A percentile compares a stretch with the other conserved stretches of the same genome.
Evolutionary conservation across 2,329 filamentous ascomycete genomes (phyloP).

Genomic region (Penicillium sclerotiorum): DNA sequence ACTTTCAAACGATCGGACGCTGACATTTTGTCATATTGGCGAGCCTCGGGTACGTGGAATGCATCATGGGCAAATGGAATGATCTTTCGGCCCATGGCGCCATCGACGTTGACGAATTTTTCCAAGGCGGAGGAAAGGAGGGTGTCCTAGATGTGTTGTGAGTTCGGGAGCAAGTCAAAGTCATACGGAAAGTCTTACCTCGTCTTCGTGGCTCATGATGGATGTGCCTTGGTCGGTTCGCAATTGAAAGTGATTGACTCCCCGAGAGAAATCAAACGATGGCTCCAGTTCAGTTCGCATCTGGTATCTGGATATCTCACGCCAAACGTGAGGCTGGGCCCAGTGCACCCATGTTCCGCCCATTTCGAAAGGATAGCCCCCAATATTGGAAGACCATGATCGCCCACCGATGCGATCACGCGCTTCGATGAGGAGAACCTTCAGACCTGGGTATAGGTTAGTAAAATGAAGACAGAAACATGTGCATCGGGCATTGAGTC

Average conservation of each 20-base stretch:
- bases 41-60: constrained; percentile 35
- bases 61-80: constrained; percentile 48
- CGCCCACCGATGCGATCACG: constrained; percentile 48
- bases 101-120: constrained; percentile 54
- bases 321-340: constrained; percentile 45
- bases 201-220: constrained; percentile 48
- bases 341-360: constrained; percentile 48
- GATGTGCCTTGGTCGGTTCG: constrained; percentile 31
- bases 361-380: constrained; percentile 44
- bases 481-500: not conserved
- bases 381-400: constrained; percentile 42
- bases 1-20: constrained; percentile 47
- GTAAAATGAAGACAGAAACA: not conserved
- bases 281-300: constrained; percentile 46
- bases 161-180: no score
- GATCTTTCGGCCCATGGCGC: constrained; percentile 38
- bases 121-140: constrained; percentile 39
- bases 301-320: constrained; percentile 51
- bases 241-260: constrained; percentile 48
- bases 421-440: constrained; percentile 41
- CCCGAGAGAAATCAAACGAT: constrained; percentile 46
- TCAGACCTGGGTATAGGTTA: not conserved
- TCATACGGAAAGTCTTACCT: no score
- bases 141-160: constrained; percentile 27
- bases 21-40: constrained; percentile 45